Percentiles rank a stretch among this genome's conserved stretches.
These are phyloP conservation scores for Tricholoma matsutake DNA, from an alignment of 768 basidiomycete species.

Conservation along the genomic window DNA sequence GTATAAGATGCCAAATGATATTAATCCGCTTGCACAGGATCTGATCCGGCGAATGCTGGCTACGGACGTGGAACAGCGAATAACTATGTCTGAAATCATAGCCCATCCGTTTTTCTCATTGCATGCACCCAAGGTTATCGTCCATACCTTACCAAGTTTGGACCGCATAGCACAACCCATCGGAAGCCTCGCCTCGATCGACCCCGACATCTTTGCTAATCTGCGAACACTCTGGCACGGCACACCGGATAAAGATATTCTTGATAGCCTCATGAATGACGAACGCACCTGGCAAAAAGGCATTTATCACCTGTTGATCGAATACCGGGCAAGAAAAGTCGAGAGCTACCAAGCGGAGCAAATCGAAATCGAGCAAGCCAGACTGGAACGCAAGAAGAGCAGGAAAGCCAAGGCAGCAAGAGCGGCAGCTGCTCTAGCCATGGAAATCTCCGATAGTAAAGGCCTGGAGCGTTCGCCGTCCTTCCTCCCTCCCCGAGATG, in stretches of 20 bases:
- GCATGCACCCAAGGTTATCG: slow-evolving; percentile 42
- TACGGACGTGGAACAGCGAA: slow-evolving; percentile 68
- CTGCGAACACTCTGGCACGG: slow-evolving; percentile 91
- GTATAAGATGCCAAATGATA: slow-evolving; percentile 70
- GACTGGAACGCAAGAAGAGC: slow-evolving; percentile 34
- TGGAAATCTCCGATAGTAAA: slow-evolving; percentile 22
- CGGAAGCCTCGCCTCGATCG: slow-evolving; percentile 60
- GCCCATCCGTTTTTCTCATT: slow-evolving; percentile 76
- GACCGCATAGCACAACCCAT: slow-evolving; percentile 71
- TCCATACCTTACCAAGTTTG: slow-evolving; percentile 52
- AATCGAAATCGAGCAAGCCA: slow-evolving; percentile 35
- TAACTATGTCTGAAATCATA: slow-evolving; percentile 80
- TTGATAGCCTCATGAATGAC: slow-evolving; percentile 57
- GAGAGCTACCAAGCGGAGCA: slow-evolving; percentile 77
- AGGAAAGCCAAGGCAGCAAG: slow-evolving; percentile 26
- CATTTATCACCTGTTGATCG: slow-evolving; percentile 86
- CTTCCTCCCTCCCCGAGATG: slow-evolving; percentile 49
- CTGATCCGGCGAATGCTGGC: slow-evolving; percentile 80
- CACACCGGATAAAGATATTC: slow-evolving; percentile 69
- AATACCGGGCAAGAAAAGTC: slow-evolving; percentile 73
- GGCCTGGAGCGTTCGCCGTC: slow-evolving; percentile 29
- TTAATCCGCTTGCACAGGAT: slow-evolving; percentile 70
- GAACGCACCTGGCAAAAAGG: slow-evolving; percentile 94
- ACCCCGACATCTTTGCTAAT: slow-evolving; percentile 87
- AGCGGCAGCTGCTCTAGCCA: slow-evolving; percentile 12